Evolutionary conservation across 495 filamentous ascomycete species (phyloP).

Genomic region (Aspergillus cristatus): DNA sequence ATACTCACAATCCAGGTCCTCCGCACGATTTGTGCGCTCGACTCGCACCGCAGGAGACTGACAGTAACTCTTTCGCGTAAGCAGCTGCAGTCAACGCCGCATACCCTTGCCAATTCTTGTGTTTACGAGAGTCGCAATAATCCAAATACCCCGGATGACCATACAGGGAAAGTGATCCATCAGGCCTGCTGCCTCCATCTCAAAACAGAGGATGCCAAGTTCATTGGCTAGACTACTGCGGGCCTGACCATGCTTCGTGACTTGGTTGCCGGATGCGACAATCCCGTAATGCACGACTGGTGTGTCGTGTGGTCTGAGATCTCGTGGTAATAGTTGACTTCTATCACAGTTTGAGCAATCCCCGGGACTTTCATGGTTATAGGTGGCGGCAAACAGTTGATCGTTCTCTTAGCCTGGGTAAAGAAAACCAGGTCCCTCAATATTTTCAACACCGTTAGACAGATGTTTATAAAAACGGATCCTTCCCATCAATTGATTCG

Average conservation of each 20-base stretch:
- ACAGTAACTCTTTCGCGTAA: slow-evolving; percentile 25
- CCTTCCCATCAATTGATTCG: not conserved
- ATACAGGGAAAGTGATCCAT: slow-evolving; percentile 29
- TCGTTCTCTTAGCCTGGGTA: not conserved
- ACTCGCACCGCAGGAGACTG: too few relatives aligned
- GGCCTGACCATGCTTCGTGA: slow-evolving; percentile 12
- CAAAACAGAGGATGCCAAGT: slow-evolving; percentile 19
- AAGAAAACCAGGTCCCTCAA: not conserved
- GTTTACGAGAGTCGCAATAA: slow-evolving; percentile 36
- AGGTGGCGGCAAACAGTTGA: not conserved
- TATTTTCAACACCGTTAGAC: not conserved
- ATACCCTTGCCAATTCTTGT: slow-evolving; percentile 31
- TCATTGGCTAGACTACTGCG: slow-evolving; percentile 13
- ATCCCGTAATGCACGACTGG: slow-evolving; percentile 18
- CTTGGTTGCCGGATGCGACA: slow-evolving; percentile 19
- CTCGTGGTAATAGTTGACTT: not conserved
- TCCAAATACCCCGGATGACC: slow-evolving; percentile 34
- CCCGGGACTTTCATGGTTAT: not conserved
- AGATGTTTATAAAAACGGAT: too few relatives aligned
- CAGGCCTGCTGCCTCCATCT: slow-evolving; percentile 39
- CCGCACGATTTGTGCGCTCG: too few relatives aligned
- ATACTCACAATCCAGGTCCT: not conserved
- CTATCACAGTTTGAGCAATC: not conserved
- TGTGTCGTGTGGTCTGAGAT: slow-evolving; percentile 8
- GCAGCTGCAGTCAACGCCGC: slow-evolving; percentile 28